These are phyloP conservation scores for Silene conica DNA, from an alignment of 148 eudicot genomes.

Conservation along the genomic window DNA sequence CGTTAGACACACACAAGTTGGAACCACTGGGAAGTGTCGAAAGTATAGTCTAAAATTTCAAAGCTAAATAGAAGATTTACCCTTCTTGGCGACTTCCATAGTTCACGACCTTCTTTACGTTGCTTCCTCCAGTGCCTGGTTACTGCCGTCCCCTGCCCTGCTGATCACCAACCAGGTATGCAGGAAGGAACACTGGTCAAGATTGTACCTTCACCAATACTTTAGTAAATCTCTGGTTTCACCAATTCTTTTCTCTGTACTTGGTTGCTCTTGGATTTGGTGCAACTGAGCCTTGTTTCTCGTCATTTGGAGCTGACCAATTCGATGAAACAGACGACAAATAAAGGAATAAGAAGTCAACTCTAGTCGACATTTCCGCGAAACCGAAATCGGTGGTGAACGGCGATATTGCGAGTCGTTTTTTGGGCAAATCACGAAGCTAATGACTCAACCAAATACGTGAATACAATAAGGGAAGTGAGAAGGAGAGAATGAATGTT, in stretches of 20 bases:
- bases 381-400: too few species aligned
- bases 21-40: background rate
- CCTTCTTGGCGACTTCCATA: background rate
- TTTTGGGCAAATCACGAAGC: too few species aligned
- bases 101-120: background rate
- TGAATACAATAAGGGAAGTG: too few species aligned
- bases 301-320: slow-evolving; percentile 33
- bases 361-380: too few species aligned
- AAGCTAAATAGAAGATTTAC: background rate
- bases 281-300: slow-evolving; percentile 28
- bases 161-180: background rate
- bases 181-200: background rate
- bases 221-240: background rate
- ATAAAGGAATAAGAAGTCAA: slow-evolving; percentile 32
- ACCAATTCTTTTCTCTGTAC: slow-evolving; percentile 25
- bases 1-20: background rate
- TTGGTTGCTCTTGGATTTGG: slow-evolving; percentile 29
- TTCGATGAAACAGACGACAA: slow-evolving; percentile 29
- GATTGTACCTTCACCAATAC: background rate
- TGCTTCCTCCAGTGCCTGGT: background rate
- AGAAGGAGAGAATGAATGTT: too few species aligned
- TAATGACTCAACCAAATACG: too few species aligned
- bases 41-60: background rate
- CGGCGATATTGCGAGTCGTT: too few species aligned
- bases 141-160: background rate